phyloP scores from a whole-genome alignment of 345 rosid genomes.

The Hirschfeldia incana region DNA sequence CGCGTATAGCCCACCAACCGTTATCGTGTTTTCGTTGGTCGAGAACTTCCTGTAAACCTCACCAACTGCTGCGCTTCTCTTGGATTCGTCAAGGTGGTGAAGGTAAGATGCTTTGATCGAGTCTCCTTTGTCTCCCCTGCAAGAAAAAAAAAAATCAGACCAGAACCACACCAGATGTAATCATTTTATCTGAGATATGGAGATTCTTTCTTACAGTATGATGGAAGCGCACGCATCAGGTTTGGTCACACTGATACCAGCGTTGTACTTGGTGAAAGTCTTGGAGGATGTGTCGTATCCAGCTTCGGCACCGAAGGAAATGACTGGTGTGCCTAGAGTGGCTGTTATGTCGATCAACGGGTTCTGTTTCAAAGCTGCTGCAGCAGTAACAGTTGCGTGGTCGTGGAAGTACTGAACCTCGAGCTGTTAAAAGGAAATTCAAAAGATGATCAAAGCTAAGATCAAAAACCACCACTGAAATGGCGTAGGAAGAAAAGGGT shows the following conservation, averaged over 20 bases:
- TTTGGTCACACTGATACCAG: conserved; percentile 70
- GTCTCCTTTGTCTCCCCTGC: conserved; percentile 93
- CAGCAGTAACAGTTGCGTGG: conserved; percentile 72
- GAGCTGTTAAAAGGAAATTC: conserved; percentile 46
- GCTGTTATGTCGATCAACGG: conserved; percentile 76
- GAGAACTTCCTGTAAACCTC: conserved; percentile 84
- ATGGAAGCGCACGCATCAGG: conserved; percentile 78
- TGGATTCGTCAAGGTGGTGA: conserved; percentile 63
- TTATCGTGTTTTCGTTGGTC: conserved; percentile 80
- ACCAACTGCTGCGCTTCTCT: conserved; percentile 69
- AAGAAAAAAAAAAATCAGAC: neutral
- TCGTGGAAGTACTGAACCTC: conserved; percentile 87
- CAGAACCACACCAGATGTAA: conserved; percentile 9
- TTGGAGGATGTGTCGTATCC: conserved; percentile 75
- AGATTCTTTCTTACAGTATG: conserved; percentile 56
- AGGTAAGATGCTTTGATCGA: conserved; percentile 72
- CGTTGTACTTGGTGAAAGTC: conserved; percentile 77
- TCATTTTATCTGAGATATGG: neutral
- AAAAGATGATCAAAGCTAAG: neutral
- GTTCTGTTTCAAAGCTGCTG: conserved; percentile 67
- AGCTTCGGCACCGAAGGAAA: conserved; percentile 95
- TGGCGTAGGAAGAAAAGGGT: neutral
- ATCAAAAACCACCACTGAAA: neutral
- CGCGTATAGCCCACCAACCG: conserved; percentile 76
- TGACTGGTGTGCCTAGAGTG: conserved; percentile 73